Evolutionary conservation across 768 basidiomycete genomes (phyloP).

Genomic region (Lactarius pseudohatsudake): DNA sequence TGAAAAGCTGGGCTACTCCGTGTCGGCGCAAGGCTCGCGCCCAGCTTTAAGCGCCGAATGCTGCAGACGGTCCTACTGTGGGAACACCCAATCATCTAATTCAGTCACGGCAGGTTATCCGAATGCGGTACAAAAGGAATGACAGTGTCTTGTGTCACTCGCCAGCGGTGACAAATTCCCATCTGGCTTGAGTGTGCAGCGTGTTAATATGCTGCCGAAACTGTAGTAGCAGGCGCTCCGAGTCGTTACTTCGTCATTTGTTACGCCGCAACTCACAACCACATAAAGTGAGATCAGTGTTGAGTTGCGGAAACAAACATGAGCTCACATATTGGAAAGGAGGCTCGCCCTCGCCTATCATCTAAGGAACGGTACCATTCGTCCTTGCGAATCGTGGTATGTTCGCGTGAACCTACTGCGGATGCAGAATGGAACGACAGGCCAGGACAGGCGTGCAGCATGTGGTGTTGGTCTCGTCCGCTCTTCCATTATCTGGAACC

Average conservation of each 20-base stretch:
- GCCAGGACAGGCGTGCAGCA: neutral
- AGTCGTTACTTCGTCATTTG: slow-evolving; percentile 2
- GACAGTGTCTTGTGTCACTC: slow-evolving; percentile 6
- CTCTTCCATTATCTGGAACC: neutral
- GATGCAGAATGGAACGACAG: neutral
- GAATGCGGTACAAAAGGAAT: slow-evolving; percentile 11
- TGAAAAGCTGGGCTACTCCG: neutral
- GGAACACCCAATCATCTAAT: slow-evolving; percentile 11
- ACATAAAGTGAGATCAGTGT: neutral
- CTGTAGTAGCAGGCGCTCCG: neutral
- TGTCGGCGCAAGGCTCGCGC: neutral
- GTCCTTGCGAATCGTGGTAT: neutral
- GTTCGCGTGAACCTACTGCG: neutral
- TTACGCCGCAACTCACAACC: neutral
- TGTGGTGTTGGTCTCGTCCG: neutral
- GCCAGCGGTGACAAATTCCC: slow-evolving; percentile 6
- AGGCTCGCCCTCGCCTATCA: neutral
- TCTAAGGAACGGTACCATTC: neutral
- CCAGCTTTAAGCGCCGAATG: slow-evolving; percentile 6
- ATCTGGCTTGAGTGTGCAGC: slow-evolving; percentile 7
- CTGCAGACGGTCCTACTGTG: slow-evolving; percentile 1
- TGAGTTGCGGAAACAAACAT: neutral
- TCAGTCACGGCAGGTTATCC: slow-evolving; percentile 6
- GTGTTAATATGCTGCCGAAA: neutral
- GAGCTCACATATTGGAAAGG: neutral